Evolutionary conservation across 2,329 filamentous ascomycete species (phyloP).

Genomic region (Pseudocercospora crystallina): DNA sequence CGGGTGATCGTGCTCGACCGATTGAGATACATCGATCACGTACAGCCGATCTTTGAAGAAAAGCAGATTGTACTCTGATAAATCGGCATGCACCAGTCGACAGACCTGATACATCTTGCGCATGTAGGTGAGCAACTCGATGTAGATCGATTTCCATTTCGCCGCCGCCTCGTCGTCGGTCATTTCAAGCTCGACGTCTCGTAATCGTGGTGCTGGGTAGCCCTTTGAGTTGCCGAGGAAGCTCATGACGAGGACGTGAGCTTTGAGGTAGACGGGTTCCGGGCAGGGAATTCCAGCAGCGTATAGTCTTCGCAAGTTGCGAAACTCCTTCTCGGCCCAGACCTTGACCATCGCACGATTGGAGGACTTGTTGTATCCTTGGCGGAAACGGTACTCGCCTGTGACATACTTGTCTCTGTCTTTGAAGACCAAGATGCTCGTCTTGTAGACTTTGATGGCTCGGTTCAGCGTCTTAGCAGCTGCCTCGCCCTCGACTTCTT

Average conservation of each 20-base stretch:
- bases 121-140: slow-evolving; percentile 85
- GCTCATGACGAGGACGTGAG: slow-evolving; percentile 94
- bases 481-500: slow-evolving; percentile 52
- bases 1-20: slow-evolving; percentile 94
- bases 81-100: slow-evolving; percentile 87
- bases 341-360: slow-evolving; percentile 97
- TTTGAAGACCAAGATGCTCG: slow-evolving; percentile 95
- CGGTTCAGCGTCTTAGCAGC: slow-evolving; percentile 61
- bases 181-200: slow-evolving; percentile 71
- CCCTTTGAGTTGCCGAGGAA: slow-evolving; percentile 88
- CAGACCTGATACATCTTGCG: slow-evolving; percentile 90
- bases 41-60: slow-evolving; percentile 81
- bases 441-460: slow-evolving; percentile 99
- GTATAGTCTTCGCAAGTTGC: slow-evolving; percentile 84
- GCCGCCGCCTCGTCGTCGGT: slow-evolving; percentile 61
- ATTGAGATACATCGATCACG: slow-evolving; percentile 97
- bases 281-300: slow-evolving; percentile 84
- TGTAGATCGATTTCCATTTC: slow-evolving; percentile 76
- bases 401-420: slow-evolving; percentile 94
- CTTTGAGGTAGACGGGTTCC: slow-evolving; percentile 81
- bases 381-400: slow-evolving; percentile 87
- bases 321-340: slow-evolving; percentile 98
- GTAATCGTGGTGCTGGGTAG: slow-evolving; percentile 81
- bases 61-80: slow-evolving; percentile 97
- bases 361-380: slow-evolving; percentile 90